Conservation (phyloP, 176 grass and related monocot species). For the Typha latifolia region DNA sequence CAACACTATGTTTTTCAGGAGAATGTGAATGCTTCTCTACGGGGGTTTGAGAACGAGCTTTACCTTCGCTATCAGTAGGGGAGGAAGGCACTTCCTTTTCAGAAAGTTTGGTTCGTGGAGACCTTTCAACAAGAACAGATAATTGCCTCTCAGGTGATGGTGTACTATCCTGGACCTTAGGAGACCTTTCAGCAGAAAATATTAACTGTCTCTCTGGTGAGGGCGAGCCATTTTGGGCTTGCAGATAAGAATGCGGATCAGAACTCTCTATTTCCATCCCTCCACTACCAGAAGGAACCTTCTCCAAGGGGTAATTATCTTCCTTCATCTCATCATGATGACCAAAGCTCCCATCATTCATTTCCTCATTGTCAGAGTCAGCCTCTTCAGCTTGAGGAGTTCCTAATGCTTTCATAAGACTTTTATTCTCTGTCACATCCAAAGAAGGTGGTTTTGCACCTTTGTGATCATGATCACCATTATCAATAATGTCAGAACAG, state of each 20-base stretch:
- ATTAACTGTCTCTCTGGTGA: constrained; percentile 23
- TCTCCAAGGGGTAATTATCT: constrained; percentile 32
- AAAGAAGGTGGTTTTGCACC: constrained; percentile 20
- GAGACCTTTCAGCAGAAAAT: constrained; percentile 32
- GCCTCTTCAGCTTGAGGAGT: constrained; percentile 28
- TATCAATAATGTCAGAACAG: constrained; percentile 34
- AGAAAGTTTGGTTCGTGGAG: constrained; percentile 21
- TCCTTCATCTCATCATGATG: constrained; percentile 21
- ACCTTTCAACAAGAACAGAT: constrained; percentile 29
- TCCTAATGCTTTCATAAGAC: constrained; percentile 10
- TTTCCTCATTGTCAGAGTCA: constrained; percentile 33
- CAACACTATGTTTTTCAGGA: constrained; percentile 37
- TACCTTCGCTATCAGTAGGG: constrained; percentile 19
- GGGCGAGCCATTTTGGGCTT: constrained; percentile 26
- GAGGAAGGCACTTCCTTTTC: constrained; percentile 20
- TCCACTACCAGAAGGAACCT: constrained; percentile 23
- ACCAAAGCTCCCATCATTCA: constrained; percentile 30
- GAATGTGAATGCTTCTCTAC: constrained; percentile 25
- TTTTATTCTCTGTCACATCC: constrained; percentile 25
- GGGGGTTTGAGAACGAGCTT: constrained; percentile 31
- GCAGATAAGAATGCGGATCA: background rate
- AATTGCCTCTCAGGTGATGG: constrained; percentile 31
- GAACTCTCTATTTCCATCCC: constrained; percentile 23
- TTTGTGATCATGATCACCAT: constrained; percentile 19
- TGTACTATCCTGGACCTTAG: constrained; percentile 31